phyloP scores from a whole-genome alignment of 352 stramenopile species.

The Phytophthora citricola region DNA sequence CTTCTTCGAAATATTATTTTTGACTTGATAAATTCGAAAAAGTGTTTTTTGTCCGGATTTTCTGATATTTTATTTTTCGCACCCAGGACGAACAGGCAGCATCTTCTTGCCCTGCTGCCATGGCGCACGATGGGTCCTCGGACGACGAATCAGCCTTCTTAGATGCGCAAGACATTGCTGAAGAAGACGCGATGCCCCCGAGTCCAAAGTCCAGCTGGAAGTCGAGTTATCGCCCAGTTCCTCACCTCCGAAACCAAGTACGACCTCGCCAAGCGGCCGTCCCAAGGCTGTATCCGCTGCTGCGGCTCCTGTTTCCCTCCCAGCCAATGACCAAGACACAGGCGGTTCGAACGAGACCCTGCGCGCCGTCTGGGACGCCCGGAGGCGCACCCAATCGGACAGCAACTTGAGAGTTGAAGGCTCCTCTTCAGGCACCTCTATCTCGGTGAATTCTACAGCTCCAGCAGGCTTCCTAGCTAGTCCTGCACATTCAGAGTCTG shows the following conservation, averaged over 20 bases:
- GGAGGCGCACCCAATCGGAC: conserved; percentile 64
- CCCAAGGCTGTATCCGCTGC: conserved; percentile 27
- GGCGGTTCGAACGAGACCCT: conserved; percentile 4
- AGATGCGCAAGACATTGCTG: conserved; percentile 18
- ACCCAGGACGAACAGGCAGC: not conserved
- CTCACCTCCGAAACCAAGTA: not conserved
- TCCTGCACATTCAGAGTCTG: conserved; percentile 39
- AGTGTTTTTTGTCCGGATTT: not conserved
- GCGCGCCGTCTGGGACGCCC: conserved; percentile 25
- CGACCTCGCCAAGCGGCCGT: conserved; percentile 18
- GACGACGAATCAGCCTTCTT: conserved; percentile 22
- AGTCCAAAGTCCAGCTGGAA: conserved; percentile 18
- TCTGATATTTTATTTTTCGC: conserved; percentile 6
- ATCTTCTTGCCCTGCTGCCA: conserved; percentile 14
- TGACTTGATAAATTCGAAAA: no score
- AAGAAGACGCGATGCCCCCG: conserved; percentile 7
- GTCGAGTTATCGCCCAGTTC: conserved; percentile 34
- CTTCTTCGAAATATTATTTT: no score
- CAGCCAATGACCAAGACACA: conserved; percentile 15
- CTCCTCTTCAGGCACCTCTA: not conserved
- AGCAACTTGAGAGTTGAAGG: conserved; percentile 38
- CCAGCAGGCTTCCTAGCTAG: conserved; percentile 13
- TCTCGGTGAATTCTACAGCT: conserved; percentile 10
- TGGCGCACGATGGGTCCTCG: conserved; percentile 38
- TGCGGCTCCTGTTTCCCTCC: conserved; percentile 1